phyloP scores from a whole-genome alignment of 768 basidiomycete species.

The Lactarius vividus region DNA sequence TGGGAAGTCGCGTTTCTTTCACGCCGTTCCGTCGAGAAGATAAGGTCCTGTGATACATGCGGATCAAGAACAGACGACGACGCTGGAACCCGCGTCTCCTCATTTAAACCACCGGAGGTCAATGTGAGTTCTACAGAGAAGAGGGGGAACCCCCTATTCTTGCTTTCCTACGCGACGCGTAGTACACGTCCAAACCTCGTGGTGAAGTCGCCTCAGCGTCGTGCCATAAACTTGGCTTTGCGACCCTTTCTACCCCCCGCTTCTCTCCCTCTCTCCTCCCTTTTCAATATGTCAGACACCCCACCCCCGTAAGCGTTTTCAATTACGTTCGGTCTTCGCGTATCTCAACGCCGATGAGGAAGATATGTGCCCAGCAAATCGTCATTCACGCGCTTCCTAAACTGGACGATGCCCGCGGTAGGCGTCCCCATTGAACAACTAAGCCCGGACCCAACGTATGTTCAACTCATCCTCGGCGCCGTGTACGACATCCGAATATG shows the following conservation, averaged over 20 bases:
- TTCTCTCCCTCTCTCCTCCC: neutral
- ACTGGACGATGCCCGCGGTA: conserved; percentile 9
- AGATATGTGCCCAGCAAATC: conserved; percentile 15
- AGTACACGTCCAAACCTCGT: conserved; percentile 8
- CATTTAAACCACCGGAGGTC: neutral
- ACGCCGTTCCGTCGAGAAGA: neutral
- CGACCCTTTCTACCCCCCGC: neutral
- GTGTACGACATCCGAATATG: conserved; percentile 19
- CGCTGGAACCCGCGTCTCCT: conserved; percentile 2
- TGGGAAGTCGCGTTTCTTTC: neutral
- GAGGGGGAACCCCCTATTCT: neutral
- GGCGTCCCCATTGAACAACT: conserved; percentile 11
- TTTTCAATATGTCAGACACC: conserved; percentile 11
- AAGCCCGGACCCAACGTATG: conserved; percentile 1
- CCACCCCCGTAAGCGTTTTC: conserved; percentile 17
- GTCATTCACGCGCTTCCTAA: conserved; percentile 8
- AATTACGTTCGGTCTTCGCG: neutral
- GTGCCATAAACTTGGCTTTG: conserved; percentile 1
- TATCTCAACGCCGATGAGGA: conserved; percentile 7
- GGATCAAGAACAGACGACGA: neutral
- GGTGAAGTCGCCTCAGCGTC: neutral
- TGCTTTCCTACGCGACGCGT: neutral
- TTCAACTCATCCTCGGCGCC: conserved; percentile 4
- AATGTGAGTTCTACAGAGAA: neutral
- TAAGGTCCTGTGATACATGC: neutral